Evolutionary conservation across 352 stramenopile genomes (phyloP), one percentile per base, ranked within the genome.

Genomic region (Phytophthora foliorum): DNA sequence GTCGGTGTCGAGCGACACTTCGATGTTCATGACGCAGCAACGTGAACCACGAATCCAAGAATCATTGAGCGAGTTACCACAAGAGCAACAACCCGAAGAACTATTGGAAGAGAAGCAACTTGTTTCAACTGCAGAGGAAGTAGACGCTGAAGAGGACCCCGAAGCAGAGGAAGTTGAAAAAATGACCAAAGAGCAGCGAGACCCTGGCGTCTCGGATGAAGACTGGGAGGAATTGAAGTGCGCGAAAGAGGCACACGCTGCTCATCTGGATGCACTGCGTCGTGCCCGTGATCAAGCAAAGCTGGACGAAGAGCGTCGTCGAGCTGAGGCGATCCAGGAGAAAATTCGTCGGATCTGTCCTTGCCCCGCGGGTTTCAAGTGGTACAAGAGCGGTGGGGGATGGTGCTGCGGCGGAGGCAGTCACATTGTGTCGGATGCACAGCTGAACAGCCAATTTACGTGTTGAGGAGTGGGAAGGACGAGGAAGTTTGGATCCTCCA

Each of bases 381-480:
- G 91, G 89, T 71, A 73, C 24, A 80, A 92, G 27, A 56, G 67
- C 6, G 77, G 78, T 4, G 52, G 54, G 10, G 89, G 89, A 6
- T 97, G 89, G 90, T 82, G 91, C 6, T 97, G 91, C 46, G 73
- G 41, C n/a, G 91, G 77, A 25, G 91, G 91, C 11, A 82, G 69
- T 14, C 90, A 97, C 63, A 91, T 78, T 32, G 87, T 95, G 5
- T 91, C 82, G 41, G 78, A 95, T 56, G 82, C 69, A 1, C 72
- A 89, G 56, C 68, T 95, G 0, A 75, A 92, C 51, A 70, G 66
- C 10, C 76, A 80, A 22, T 94, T 90, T 38, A 91, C 72, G 21
- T 24, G 73, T 11, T 90, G 52, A 81, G n/a, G 45, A 41, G 27
- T 9, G 13, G 29, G 29, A 3, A 29, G 25, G 25, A 29, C n/a